Conservation (phyloP, 495 filamentous ascomycete genomes). For the Talaromyces ruber region DNA sequence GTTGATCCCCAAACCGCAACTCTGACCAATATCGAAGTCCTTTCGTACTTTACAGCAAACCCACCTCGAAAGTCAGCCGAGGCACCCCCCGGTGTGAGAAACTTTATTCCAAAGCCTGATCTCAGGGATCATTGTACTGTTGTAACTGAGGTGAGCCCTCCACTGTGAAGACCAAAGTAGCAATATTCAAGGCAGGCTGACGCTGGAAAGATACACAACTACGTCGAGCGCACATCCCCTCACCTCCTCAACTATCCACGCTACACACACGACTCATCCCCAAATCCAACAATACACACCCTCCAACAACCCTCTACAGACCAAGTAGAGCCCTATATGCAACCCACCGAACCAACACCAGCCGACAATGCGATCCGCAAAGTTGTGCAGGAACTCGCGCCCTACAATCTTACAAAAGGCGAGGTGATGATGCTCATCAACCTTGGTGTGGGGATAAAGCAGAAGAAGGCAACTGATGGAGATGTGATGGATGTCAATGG, state of each 20-base stretch:
- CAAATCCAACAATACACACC: constrained; percentile 15
- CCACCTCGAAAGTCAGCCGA: constrained; percentile 34
- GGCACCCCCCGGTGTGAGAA: constrained; percentile 20
- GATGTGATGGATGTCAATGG: constrained; percentile 7
- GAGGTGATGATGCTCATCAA: constrained; percentile 61
- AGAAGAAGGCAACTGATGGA: background rate
- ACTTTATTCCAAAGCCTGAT: constrained; percentile 36
- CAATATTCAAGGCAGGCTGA: background rate
- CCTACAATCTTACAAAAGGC: constrained; percentile 49
- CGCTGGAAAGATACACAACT: constrained; percentile 32
- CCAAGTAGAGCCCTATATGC: constrained; percentile 5
- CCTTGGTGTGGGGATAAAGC: constrained; percentile 31
- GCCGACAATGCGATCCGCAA: constrained; percentile 29
- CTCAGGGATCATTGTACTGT: constrained; percentile 41
- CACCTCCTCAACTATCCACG: constrained; percentile 29
- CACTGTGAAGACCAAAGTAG: too few species aligned
- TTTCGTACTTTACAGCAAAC: constrained; percentile 43
- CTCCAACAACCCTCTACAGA: constrained; percentile 14
- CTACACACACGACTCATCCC: constrained; percentile 10
- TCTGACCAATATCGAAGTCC: constrained; percentile 60
- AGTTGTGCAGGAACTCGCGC: constrained; percentile 31
- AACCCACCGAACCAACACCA: constrained; percentile 16
- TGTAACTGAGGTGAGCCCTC: constrained; percentile 34
- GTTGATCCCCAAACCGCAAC: constrained; percentile 53
- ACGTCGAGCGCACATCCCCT: constrained; percentile 30